phyloP scores from a whole-genome alignment of 2,329 filamentous ascomycete species.

The Herpomyces periplanetae region DNA sequence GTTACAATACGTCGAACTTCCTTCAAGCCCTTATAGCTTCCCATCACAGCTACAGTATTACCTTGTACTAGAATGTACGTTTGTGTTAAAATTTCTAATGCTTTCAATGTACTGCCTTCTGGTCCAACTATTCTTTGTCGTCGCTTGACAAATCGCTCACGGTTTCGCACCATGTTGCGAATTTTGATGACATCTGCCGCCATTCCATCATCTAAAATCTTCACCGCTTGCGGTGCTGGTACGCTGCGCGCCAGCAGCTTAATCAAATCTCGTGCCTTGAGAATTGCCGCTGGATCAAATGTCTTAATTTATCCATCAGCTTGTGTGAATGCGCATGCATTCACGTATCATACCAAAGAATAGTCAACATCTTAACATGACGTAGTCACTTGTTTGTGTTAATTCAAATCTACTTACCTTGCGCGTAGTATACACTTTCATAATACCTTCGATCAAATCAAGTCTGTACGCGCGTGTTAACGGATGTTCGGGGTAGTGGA shows the following conservation, averaged over 20 bases:
- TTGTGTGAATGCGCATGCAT: too few relatives aligned
- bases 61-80: conserved; percentile 87
- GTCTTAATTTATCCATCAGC: too few relatives aligned
- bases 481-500: too few relatives aligned
- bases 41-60: conserved; percentile 75
- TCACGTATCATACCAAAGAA: too few relatives aligned
- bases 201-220: conserved; percentile 45
- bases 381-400: too few relatives aligned
- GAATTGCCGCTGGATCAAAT: conserved; percentile 58
- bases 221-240: conserved; percentile 61
- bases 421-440: conserved; percentile 78
- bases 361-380: too few relatives aligned
- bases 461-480: too few relatives aligned
- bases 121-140: conserved; percentile 71
- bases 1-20: conserved; percentile 59
- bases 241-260: conserved; percentile 69
- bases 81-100: conserved; percentile 54
- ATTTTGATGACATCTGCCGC: conserved; percentile 93
- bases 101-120: conserved; percentile 65
- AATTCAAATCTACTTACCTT: too few relatives aligned
- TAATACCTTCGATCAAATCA: conserved; percentile 73
- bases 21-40: conserved; percentile 64
- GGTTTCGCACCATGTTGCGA: conserved; percentile 51
- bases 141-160: conserved; percentile 78
- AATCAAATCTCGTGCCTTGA: conserved; percentile 76